These are phyloP conservation scores for Plantago major DNA, from an alignment of 257 asterid genomes.

Conservation along the genomic window DNA sequence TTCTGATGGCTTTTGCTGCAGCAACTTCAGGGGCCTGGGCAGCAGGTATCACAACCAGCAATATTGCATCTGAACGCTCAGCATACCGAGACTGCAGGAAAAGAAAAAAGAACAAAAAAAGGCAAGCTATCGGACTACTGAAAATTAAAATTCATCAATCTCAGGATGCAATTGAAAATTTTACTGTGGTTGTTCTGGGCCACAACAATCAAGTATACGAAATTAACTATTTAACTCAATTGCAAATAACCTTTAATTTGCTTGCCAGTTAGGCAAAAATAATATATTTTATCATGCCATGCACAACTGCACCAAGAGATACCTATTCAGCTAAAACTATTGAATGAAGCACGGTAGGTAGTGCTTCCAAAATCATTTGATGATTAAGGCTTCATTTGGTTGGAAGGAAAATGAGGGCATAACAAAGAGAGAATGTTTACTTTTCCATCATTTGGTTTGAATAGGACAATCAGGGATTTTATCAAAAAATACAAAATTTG, in stretches of 20 bases:
- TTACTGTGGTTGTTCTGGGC: not conserved
- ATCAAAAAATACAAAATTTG: no score
- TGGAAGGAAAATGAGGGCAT: no score
- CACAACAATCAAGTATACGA: not conserved
- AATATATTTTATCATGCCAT: no score
- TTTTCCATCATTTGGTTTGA: no score
- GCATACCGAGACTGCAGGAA: slow-evolving; percentile 73
- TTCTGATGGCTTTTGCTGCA: slow-evolving; percentile 84
- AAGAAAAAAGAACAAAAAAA: not conserved
- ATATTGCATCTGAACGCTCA: slow-evolving; percentile 85
- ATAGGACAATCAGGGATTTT: no score
- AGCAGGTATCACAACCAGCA: slow-evolving; percentile 86
- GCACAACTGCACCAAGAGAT: no score
- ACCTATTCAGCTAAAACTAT: no score
- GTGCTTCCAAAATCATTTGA: no score
- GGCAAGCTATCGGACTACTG: slow-evolving; percentile 19
- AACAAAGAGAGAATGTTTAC: no score
- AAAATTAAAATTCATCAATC: slow-evolving; percentile 10
- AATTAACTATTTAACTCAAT: not conserved
- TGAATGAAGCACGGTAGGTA: no score
- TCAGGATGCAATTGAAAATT: slow-evolving; percentile 9
- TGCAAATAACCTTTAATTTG: not conserved
- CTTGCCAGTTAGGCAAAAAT: not conserved
- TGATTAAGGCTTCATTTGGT: no score
- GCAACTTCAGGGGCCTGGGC: slow-evolving; percentile 94